Evolutionary conservation across 225 moss, liverwort and hornwort genomes (phyloP).

Genomic region (Anthoceros angustus): DNA sequence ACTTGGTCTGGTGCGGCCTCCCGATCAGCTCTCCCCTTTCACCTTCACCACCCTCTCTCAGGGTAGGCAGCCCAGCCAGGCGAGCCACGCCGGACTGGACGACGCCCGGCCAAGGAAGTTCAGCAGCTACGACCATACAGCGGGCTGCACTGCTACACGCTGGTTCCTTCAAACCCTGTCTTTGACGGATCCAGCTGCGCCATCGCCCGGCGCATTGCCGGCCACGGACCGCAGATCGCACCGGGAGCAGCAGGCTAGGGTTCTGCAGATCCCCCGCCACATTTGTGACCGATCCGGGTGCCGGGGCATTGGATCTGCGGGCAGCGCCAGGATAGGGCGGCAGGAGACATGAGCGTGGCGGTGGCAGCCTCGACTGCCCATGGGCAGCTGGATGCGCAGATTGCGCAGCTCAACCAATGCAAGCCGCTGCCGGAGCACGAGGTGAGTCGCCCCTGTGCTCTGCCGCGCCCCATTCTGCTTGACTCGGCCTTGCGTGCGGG

Average conservation of each 20-base stretch:
- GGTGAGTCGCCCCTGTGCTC: background rate
- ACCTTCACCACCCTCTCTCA: no score
- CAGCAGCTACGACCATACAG: no score
- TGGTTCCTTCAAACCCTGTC: no score
- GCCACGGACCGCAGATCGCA: background rate
- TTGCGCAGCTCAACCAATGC: constrained; percentile 18
- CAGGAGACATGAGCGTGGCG: constrained; percentile 20
- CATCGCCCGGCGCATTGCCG: background rate
- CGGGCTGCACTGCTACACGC: no score
- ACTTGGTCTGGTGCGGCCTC: no score
- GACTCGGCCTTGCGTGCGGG: no score
- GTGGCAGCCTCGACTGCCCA: constrained; percentile 27
- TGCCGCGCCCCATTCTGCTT: no score
- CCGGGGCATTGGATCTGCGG: background rate
- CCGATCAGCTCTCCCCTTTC: no score
- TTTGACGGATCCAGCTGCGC: no score
- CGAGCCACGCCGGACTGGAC: no score
- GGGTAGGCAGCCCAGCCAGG: no score
- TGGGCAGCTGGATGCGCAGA: constrained; percentile 34
- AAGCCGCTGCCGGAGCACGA: constrained; percentile 16
- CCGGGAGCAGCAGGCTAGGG: background rate
- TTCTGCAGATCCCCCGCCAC: background rate
- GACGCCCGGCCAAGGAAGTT: no score
- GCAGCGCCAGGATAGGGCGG: background rate
- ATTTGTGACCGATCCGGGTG: background rate